These are phyloP conservation scores for Scedosporium boydii DNA, from an alignment of 2,329 filamentous ascomycete genomes.

Conservation along the genomic window DNA sequence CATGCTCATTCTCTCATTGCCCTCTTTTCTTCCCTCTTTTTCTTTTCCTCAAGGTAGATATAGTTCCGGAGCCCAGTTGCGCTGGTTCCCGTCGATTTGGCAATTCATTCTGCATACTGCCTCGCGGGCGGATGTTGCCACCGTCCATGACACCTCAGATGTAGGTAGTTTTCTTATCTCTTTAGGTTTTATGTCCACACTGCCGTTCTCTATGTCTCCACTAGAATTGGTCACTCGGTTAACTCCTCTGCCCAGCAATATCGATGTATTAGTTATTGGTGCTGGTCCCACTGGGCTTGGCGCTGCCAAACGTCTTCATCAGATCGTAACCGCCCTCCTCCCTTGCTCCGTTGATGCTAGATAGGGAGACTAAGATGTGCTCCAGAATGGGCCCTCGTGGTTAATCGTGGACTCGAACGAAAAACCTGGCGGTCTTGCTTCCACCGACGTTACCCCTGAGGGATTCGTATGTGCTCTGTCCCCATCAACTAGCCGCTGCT, in stretches of 20 bases:
- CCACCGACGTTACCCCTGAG: conserved; percentile 89
- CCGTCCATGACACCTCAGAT: no score
- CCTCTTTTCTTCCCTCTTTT: no score
- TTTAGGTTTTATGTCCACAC: no score
- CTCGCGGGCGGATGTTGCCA: no score
- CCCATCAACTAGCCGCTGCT: neutral
- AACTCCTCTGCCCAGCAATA: conserved; percentile 48
- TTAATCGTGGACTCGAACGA: conserved; percentile 88
- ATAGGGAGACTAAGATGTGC: neutral
- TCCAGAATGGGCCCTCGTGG: conserved; percentile 84
- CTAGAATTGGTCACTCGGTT: neutral
- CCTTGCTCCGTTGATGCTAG: neutral
- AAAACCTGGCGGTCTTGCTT: conserved; percentile 88
- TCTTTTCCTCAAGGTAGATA: no score
- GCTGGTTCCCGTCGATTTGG: no score
- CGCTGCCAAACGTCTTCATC: conserved; percentile 94
- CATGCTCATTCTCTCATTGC: no score
- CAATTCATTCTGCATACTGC: no score
- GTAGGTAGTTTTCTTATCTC: no score
- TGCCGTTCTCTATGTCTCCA: no score
- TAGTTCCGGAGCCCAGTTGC: no score
- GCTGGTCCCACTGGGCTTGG: conserved; percentile 95
- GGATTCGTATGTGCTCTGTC: conserved; percentile 72
- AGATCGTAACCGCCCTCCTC: conserved; percentile 59
- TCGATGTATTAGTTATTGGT: conserved; percentile 96